Percentiles rank a stretch among this genome's conserved stretches.
Conservation (phyloP, 2,329 filamentous ascomycete species). For the Trichophyton verrucosum region DNA sequence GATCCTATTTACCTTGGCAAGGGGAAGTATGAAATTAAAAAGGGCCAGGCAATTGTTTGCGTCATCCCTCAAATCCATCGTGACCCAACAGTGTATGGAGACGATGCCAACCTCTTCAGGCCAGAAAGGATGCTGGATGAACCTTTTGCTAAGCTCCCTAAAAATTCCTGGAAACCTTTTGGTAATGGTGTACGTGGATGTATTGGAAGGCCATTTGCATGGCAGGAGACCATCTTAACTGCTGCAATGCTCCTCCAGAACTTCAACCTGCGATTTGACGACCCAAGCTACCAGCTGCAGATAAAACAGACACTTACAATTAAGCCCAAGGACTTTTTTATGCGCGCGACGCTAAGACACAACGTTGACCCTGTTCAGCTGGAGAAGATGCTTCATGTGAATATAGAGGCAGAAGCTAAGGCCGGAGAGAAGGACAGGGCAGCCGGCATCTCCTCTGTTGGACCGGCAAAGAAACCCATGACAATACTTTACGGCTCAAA, state of each 20-base stretch:
- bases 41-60: not conserved
- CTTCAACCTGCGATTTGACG: not conserved
- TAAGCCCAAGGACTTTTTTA: not conserved
- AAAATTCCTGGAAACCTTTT: not conserved
- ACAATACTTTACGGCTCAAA: not conserved
- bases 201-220: conserved; percentile 1
- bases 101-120: not conserved
- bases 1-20: not conserved
- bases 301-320: not conserved
- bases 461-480: not conserved
- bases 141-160: not conserved
- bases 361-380: not conserved
- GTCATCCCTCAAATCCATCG: not conserved
- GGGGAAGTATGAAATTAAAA: not conserved
- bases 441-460: not conserved
- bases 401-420: not conserved
- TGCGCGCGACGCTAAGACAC: conserved; percentile 1
- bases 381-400: not conserved
- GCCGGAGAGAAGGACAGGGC: not conserved
- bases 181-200: not conserved
- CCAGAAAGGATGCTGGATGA: not conserved
- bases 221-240: not conserved
- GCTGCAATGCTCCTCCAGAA: not conserved
- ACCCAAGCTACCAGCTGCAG: not conserved
- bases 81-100: not conserved